phyloP scores from a whole-genome alignment of 73 alveolate genomes.

The Symbiodinium pilosum region DNA sequence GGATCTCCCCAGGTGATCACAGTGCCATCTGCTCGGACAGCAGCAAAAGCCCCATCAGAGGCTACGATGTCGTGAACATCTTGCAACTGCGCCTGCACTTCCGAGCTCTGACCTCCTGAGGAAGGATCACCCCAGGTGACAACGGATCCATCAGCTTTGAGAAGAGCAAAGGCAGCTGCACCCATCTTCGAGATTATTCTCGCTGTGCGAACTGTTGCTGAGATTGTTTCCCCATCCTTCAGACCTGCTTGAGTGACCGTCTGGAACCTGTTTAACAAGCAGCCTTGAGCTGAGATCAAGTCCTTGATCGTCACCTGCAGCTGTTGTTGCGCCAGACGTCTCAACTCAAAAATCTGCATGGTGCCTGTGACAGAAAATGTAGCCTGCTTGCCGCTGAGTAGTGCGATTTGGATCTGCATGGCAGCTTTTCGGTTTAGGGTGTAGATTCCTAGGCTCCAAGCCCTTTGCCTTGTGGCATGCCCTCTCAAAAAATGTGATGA shows the following conservation, averaged over 20 bases:
- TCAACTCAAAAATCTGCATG: not conserved
- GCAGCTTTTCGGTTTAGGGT: too few relatives aligned
- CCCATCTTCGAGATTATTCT: conserved; percentile 25
- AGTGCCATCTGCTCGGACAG: conserved; percentile 25
- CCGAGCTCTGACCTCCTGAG: not conserved
- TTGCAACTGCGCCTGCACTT: conserved; percentile 18
- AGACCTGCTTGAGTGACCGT: not conserved
- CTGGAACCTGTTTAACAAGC: conserved; percentile 23
- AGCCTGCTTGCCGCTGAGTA: conserved; percentile 47
- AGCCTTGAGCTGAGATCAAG: conserved; percentile 28
- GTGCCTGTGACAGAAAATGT: not conserved
- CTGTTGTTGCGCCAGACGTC: conserved; percentile 27
- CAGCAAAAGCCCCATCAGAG: conserved; percentile 60
- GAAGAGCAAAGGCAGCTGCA: conserved; percentile 64
- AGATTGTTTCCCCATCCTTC: conserved; percentile 1
- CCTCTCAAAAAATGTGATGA: too few relatives aligned
- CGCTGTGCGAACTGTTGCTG: conserved; percentile 49
- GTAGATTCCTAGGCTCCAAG: too few relatives aligned
- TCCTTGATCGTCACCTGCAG: conserved; percentile 36
- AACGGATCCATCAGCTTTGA: not conserved
- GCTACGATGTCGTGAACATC: conserved; percentile 37
- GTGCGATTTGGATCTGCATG: conserved; percentile 14
- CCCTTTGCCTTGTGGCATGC: too few relatives aligned
- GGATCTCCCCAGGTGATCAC: conserved; percentile 63
- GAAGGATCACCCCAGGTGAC: conserved; percentile 12